Evolutionary conservation across 2,329 filamentous ascomycete species (phyloP).

Genomic region (Acephala macrosclerotiorum): DNA sequence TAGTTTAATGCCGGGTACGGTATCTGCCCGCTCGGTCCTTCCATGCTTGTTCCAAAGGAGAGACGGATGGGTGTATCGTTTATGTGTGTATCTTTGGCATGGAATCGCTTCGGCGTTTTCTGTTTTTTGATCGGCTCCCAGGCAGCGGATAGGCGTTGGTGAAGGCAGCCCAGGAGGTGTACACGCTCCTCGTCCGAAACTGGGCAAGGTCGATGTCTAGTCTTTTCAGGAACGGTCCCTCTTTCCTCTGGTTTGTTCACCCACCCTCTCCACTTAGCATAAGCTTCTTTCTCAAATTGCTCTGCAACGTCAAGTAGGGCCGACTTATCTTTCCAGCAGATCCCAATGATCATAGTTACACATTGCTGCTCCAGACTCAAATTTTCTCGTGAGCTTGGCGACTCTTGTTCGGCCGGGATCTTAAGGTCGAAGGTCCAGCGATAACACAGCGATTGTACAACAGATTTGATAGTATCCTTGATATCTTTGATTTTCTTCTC

Average conservation of each 20-base stretch:
- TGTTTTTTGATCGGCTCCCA: background rate
- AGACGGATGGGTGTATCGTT: background rate
- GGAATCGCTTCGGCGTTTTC: background rate
- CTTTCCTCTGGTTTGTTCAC: constrained; percentile 31
- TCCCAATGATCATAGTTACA: background rate
- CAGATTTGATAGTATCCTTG: background rate
- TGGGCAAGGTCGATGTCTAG: constrained; percentile 19
- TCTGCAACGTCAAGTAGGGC: background rate
- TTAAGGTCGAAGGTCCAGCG: background rate
- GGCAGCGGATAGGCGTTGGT: background rate
- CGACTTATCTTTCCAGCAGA: background rate
- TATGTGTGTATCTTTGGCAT: background rate
- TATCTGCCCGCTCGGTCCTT: background rate
- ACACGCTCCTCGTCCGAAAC: constrained; percentile 19
- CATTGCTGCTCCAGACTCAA: background rate
- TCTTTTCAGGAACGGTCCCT: constrained; percentile 29
- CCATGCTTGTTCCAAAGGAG: background rate
- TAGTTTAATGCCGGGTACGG: background rate
- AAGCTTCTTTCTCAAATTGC: constrained; percentile 23
- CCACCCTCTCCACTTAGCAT: constrained; percentile 28
- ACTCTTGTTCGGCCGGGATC: background rate
- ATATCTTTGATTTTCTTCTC: background rate
- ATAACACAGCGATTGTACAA: background rate
- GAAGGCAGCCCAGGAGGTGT: constrained; percentile 22
- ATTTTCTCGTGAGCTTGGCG: background rate